Conservation (phyloP, 352 stramenopile genomes). For the Phytopythium litorale region DNA sequence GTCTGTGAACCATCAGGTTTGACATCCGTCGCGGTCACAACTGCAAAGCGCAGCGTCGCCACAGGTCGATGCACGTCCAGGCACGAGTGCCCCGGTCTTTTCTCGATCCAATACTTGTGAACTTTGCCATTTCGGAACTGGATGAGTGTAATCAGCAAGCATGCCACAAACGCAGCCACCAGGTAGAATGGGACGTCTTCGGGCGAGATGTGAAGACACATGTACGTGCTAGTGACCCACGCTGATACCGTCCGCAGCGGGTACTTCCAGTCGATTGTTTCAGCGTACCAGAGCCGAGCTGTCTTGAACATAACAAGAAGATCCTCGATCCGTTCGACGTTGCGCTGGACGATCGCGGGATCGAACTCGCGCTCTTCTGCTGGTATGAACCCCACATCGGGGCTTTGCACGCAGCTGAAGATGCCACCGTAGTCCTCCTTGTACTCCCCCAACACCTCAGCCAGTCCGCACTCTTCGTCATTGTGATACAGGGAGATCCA, state of each 20-base stretch:
- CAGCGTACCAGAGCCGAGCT: constrained; percentile 8
- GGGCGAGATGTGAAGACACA: background rate
- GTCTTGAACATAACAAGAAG: constrained; percentile 14
- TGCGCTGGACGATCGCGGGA: constrained; percentile 28
- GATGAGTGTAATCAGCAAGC: constrained; percentile 14
- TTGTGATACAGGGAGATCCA: constrained; percentile 1
- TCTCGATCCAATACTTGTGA: constrained; percentile 24
- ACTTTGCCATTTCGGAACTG: constrained; percentile 15
- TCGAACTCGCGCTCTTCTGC: constrained; percentile 29
- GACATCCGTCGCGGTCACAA: constrained; percentile 5
- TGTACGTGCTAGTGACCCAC: constrained; percentile 11
- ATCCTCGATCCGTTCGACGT: constrained; percentile 33
- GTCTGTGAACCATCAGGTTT: constrained; percentile 11
- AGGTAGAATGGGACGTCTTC: constrained; percentile 12
- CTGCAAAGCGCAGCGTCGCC: constrained; percentile 22
- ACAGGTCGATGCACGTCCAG: constrained; percentile 21
- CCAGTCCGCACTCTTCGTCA: background rate
- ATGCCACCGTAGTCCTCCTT: background rate
- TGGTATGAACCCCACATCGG: constrained; percentile 18
- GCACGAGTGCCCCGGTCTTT: constrained; percentile 8
- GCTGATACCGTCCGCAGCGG: constrained; percentile 12
- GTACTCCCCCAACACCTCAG: background rate
- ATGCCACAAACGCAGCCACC: background rate
- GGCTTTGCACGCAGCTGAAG: constrained; percentile 1
- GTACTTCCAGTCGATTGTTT: constrained; percentile 31